These are phyloP conservation scores for Crotalaria pallida DNA, from an alignment of 306 rosid genomes.

Conservation along the genomic window DNA sequence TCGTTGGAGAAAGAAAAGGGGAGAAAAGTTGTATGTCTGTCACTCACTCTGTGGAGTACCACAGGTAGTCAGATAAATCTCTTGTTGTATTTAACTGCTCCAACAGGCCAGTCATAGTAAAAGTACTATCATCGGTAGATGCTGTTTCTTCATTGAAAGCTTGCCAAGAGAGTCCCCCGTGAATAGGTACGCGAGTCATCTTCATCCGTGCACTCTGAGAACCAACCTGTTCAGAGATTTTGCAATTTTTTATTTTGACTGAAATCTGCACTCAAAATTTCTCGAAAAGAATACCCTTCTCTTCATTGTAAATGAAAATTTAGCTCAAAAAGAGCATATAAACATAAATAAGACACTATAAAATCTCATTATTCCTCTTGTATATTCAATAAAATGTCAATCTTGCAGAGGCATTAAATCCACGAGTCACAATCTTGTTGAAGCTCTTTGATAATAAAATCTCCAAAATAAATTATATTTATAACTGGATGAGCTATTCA, in stretches of 20 bases:
- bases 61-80: slow-evolving; percentile 82
- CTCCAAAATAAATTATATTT: slow-evolving; percentile 1
- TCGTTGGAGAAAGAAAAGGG: not conserved
- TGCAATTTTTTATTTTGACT: not conserved
- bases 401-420: not conserved
- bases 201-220: slow-evolving; percentile 85
- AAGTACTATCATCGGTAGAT: slow-evolving; percentile 64
- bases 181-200: slow-evolving; percentile 82
- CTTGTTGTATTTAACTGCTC: slow-evolving; percentile 97
- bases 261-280: not conserved
- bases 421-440: not conserved
- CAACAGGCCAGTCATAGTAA: slow-evolving; percentile 69
- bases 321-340: not conserved
- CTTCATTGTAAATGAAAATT: slow-evolving; percentile 9
- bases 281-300: not conserved
- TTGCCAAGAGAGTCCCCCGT: slow-evolving; percentile 84
- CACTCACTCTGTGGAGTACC: slow-evolving; percentile 98
- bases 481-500: not conserved
- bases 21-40: not conserved
- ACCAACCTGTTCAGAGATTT: slow-evolving; percentile 56
- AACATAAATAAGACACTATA: not conserved
- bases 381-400: not conserved
- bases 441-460: not conserved
- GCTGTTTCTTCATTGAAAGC: slow-evolving; percentile 74
- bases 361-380: not conserved